Evolutionary conservation across 805 yeast species (phyloP), one percentile per base, ranked within the genome.

Genomic region (Grigorovia jiainica): DNA sequence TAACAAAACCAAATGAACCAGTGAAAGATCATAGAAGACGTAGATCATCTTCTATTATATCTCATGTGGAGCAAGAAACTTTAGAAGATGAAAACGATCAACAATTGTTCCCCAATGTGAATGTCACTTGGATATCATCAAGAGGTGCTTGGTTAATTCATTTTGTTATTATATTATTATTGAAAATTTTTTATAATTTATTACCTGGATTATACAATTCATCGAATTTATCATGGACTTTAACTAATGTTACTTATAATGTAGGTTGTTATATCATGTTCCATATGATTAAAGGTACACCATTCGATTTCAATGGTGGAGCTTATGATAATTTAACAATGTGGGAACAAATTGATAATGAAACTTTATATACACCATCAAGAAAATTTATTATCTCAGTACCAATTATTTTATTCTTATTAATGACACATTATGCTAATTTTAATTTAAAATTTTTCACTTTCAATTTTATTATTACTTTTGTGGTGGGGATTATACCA

Each of bases 271-370:
- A 87, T 61, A 77, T 90, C 47, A 92, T 90, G 97, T 92, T 90
- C 61, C 98, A 90, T 63, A 82, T 85, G 60, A 86, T 92, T 36
- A 92, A 90, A 56, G 98, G 98, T 31, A 87, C 95, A 2, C 98
- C 98, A 0, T 92, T 90, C 59, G 98, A 92, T 54, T 89, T 90
- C 68, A 92, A 89, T 58, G 81, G 84, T 33, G 98, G 98, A 34
- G 97, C 97, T 0, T 92, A 83, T 64, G 98, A 90, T 60, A 81
- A 86, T 56, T 71, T 90, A 51, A 92, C 96, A 18, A 87, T 90
- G 97, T 90, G 98, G 98, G 98, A 90, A 64, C 98, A 90, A 64
- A 81, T 70, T 31, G 94, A 85, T 61, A 79, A 89, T 55, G 98
- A 97, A 45, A 97, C 87, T 58, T 95, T 87, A 63, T 90, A 89